These are phyloP conservation scores for Saprolegnia parasitica DNA, from an alignment of 352 stramenopile genomes.

Conservation along the genomic window DNA sequence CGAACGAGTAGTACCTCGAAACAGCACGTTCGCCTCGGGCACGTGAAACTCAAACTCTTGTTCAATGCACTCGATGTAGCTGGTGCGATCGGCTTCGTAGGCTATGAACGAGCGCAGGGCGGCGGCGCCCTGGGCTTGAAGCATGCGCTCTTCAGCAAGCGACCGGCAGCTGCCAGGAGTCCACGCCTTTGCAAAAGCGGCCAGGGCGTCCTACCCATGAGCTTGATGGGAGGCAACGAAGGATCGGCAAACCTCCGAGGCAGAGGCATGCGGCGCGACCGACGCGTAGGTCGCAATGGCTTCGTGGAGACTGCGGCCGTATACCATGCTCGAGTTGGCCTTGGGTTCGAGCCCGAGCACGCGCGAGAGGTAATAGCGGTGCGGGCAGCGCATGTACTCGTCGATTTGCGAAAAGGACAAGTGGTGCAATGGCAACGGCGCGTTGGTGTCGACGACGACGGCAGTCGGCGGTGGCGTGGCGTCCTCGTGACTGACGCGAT, in stretches of 20 bases:
- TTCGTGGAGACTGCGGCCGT: constrained; percentile 64
- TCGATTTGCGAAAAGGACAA: constrained; percentile 79
- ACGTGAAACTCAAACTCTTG: constrained; percentile 53
- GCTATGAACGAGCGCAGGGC: constrained; percentile 46
- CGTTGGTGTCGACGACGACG: background rate
- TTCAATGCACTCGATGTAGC: constrained; percentile 48
- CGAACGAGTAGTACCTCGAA: constrained; percentile 34
- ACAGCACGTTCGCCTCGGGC: constrained; percentile 42
- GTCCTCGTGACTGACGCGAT: background rate
- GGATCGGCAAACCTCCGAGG: constrained; percentile 17
- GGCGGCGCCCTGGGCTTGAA: constrained; percentile 39
- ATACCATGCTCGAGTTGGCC: constrained; percentile 62
- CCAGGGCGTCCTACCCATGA: constrained; percentile 28
- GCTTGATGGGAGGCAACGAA: background rate
- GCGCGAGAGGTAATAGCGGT: constrained; percentile 72
- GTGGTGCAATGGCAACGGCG: constrained; percentile 48
- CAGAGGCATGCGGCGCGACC: constrained; percentile 8
- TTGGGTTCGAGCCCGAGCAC: constrained; percentile 52
- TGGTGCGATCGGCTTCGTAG: constrained; percentile 33
- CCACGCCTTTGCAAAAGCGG: constrained; percentile 24
- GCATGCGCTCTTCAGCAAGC: constrained; percentile 34
- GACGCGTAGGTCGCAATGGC: constrained; percentile 43
- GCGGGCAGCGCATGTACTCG: constrained; percentile 72
- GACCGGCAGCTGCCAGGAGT: constrained; percentile 22
- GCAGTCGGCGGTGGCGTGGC: background rate